phyloP scores from a whole-genome alignment of 129 eudicot species.

The Mikania micrantha region DNA sequence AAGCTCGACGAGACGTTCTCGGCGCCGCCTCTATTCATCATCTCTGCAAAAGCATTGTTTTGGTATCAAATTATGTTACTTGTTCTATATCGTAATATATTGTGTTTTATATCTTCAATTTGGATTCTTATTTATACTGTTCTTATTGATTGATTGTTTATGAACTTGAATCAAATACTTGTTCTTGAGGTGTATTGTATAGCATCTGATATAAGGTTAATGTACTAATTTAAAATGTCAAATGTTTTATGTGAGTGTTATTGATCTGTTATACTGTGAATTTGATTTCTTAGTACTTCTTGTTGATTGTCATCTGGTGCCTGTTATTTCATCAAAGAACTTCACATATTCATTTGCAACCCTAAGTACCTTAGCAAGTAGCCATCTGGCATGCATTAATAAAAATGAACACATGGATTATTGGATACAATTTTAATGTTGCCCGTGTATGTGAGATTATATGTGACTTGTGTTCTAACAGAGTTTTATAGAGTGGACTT shows the following conservation, averaged over 20 bases:
- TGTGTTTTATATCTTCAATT: neutral
- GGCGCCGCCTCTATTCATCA: conserved; percentile 79
- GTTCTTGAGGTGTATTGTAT: neutral
- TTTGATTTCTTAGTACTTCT: neutral
- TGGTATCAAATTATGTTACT: conserved; percentile 38
- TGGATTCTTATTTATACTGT: neutral
- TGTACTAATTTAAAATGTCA: neutral
- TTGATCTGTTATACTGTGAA: neutral
- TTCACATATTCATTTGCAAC: neutral
- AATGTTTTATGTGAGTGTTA: neutral
- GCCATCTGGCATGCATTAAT: neutral
- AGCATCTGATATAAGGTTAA: neutral
- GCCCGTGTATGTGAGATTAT: neutral
- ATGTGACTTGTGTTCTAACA: neutral
- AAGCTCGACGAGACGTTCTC: conserved; percentile 65
- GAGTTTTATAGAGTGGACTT: neutral
- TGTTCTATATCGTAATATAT: neutral
- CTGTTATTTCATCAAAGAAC: neutral
- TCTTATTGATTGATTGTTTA: neutral
- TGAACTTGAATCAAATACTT: neutral
- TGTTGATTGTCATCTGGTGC: neutral
- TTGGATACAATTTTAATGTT: too few relatives aligned
- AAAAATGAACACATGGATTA: neutral
- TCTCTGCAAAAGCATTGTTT: conserved; percentile 96
- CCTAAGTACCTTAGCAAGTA: neutral